phyloP scores from a whole-genome alignment of 805 yeast species.

The Naumovozyma dairenensis region DNA sequence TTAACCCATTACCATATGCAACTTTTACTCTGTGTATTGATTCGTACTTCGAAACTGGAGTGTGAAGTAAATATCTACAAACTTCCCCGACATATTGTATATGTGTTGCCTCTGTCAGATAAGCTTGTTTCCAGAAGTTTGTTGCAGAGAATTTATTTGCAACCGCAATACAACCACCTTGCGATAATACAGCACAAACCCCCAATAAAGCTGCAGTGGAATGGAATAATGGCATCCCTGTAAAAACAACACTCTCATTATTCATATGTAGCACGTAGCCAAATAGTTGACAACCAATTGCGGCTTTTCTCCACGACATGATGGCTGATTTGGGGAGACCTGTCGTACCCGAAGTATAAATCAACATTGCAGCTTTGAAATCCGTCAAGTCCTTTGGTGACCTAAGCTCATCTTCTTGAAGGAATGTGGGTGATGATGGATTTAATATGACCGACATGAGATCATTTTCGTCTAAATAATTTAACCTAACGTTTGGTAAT shows the following conservation, averaged over 20 bases:
- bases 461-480: constrained; percentile 43
- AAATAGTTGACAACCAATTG: constrained; percentile 60
- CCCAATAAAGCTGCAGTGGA: constrained; percentile 89
- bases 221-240: constrained; percentile 93
- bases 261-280: constrained; percentile 56
- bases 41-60: constrained; percentile 60
- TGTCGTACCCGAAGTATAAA: constrained; percentile 90
- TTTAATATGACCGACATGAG: constrained; percentile 34
- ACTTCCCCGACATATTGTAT: constrained; percentile 94
- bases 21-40: constrained; percentile 46
- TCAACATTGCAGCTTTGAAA: constrained; percentile 56
- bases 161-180: constrained; percentile 69
- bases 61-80: constrained; percentile 69
- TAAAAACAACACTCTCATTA: constrained; percentile 52
- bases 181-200: constrained; percentile 53
- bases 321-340: constrained; percentile 92
- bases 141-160: constrained; percentile 76
- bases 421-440: constrained; percentile 36
- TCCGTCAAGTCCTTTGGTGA: constrained; percentile 44
- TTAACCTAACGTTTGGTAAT: constrained; percentile 34
- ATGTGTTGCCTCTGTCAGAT: constrained; percentile 59
- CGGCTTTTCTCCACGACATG: constrained; percentile 82
- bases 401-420: constrained; percentile 50
- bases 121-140: constrained; percentile 85
- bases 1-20: constrained; percentile 86